Conservation (phyloP, 805 yeast species). For the Ogataea dorogensis region DNA sequence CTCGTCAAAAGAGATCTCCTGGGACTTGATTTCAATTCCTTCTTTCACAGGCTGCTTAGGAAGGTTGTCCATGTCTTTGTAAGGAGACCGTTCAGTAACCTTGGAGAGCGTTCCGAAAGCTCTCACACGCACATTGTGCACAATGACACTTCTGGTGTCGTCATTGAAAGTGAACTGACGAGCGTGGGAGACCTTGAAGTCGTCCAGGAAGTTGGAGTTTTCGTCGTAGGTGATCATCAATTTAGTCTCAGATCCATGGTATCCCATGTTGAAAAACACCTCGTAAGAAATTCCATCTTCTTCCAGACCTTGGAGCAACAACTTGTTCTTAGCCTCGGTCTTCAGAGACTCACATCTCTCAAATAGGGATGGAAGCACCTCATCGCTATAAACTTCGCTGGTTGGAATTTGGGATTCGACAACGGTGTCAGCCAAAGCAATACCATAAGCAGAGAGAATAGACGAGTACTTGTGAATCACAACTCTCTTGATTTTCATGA, state of each 20-base stretch:
- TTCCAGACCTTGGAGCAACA: constrained; percentile 22
- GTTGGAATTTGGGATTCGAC: constrained; percentile 33
- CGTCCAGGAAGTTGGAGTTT: constrained; percentile 35
- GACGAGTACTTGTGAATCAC: constrained; percentile 69
- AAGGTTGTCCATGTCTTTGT: constrained; percentile 40
- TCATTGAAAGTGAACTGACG: constrained; percentile 68
- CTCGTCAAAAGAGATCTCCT: constrained; percentile 35
- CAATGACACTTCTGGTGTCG: constrained; percentile 51
- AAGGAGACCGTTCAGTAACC: constrained; percentile 17
- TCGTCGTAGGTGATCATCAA: constrained; percentile 52
- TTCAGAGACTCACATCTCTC: constrained; percentile 22
- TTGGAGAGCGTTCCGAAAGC: constrained; percentile 60
- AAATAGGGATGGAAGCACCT: constrained; percentile 13
- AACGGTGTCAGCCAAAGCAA: constrained; percentile 54
- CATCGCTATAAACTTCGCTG: constrained; percentile 17
- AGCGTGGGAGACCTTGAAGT: constrained; percentile 52
- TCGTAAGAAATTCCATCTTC: constrained; percentile 16
- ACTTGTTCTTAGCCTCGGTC: constrained; percentile 22
- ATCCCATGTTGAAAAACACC: constrained; percentile 59
- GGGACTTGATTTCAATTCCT: constrained; percentile 45
- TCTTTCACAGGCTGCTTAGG: constrained; percentile 32
- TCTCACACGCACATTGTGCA: constrained; percentile 56
- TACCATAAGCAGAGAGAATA: constrained; percentile 48
- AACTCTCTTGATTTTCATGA: constrained; percentile 62
- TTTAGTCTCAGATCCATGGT: constrained; percentile 78